Percentiles rank a stretch among this genome's conserved stretches.
Evolutionary conservation across 2,329 filamentous ascomycete species (phyloP).

Genomic region (Purpureocillium lavendulum): DNA sequence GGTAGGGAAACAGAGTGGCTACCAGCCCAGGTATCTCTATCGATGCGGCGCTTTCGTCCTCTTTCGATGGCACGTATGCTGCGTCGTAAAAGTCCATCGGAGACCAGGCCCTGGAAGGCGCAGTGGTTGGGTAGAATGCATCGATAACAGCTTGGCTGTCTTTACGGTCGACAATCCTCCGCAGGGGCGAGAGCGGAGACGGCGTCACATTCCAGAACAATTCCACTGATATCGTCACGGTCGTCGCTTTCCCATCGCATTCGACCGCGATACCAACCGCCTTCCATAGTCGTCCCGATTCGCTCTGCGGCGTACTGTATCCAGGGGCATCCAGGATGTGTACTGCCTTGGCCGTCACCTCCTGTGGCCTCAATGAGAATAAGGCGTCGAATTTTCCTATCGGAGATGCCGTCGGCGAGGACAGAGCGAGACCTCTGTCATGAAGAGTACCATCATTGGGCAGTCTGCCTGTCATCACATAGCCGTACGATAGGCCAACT

Average conservation of each 20-base stretch:
- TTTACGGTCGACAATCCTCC: slow-evolving; percentile 18
- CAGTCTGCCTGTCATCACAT: too few species aligned
- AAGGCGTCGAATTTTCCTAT: slow-evolving; percentile 3
- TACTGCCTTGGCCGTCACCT: slow-evolving; percentile 10
- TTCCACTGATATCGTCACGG: slow-evolving; percentile 22
- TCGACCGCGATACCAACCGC: slow-evolving; percentile 21
- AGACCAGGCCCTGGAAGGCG: slow-evolving; percentile 20
- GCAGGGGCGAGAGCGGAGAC: slow-evolving; percentile 20
- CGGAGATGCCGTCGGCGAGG: slow-evolving; percentile 7
- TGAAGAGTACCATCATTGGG: too few species aligned
- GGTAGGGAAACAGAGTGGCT: slow-evolving; percentile 60
- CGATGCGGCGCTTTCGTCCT: slow-evolving; percentile 25
- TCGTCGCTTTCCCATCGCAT: slow-evolving; percentile 13
- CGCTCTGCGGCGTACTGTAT: slow-evolving; percentile 7
- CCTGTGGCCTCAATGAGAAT: slow-evolving; percentile 14
- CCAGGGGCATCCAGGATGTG: slow-evolving; percentile 11
- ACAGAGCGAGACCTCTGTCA: slow-evolving; percentile 10
- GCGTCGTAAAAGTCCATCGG: slow-evolving; percentile 60
- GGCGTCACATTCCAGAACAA: slow-evolving; percentile 35
- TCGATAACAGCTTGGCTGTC: slow-evolving; percentile 27
- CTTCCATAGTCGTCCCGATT: slow-evolving; percentile 26
- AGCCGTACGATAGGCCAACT: too few species aligned
- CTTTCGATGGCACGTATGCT: slow-evolving; percentile 50
- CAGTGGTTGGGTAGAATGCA: slow-evolving; percentile 20
- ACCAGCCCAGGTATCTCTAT: slow-evolving; percentile 35